Conservation (phyloP, 2,329 filamentous ascomycete species). For the Sarocladium strictum region DNA sequence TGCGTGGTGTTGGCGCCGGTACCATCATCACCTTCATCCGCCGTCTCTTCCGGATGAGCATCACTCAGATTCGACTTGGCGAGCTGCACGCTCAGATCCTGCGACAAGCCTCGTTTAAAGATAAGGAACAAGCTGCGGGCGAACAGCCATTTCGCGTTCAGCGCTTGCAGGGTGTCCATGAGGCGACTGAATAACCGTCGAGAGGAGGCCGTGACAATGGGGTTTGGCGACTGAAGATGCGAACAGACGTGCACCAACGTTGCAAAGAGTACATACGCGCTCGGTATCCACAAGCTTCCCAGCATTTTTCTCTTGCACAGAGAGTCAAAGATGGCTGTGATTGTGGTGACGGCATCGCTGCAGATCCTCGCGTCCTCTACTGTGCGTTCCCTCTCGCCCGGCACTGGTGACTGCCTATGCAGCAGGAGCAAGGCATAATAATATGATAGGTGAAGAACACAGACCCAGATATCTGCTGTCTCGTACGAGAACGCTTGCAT, state of each 20-base stretch:
- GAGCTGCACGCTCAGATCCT: background rate
- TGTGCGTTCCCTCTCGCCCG: constrained; percentile 12
- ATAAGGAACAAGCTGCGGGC: constrained; percentile 21
- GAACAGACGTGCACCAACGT: constrained; percentile 22
- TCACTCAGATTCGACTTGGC: background rate
- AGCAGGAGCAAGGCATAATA: constrained; percentile 29
- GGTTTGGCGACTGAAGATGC: constrained; percentile 22
- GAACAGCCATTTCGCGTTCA: constrained; percentile 25
- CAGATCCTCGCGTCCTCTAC: constrained; percentile 24
- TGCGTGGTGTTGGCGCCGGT: background rate
- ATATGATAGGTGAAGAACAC: constrained; percentile 27
- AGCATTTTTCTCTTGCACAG: constrained; percentile 18
- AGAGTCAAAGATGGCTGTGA: constrained; percentile 24
- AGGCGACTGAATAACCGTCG: constrained; percentile 23
- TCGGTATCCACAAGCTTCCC: constrained; percentile 22
- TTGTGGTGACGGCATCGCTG: constrained; percentile 20
- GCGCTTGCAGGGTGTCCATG: constrained; percentile 20
- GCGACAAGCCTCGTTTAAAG: background rate
- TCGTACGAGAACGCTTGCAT: constrained; percentile 18
- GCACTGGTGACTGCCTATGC: constrained; percentile 22
- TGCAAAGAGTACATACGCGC: constrained; percentile 24
- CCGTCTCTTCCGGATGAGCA: background rate
- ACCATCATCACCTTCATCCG: background rate
- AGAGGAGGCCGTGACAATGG: constrained; percentile 24
- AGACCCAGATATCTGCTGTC: constrained; percentile 18